Evolutionary conservation across 768 basidiomycete genomes (phyloP).

Genomic region (Pleurotus cornucopiae): DNA sequence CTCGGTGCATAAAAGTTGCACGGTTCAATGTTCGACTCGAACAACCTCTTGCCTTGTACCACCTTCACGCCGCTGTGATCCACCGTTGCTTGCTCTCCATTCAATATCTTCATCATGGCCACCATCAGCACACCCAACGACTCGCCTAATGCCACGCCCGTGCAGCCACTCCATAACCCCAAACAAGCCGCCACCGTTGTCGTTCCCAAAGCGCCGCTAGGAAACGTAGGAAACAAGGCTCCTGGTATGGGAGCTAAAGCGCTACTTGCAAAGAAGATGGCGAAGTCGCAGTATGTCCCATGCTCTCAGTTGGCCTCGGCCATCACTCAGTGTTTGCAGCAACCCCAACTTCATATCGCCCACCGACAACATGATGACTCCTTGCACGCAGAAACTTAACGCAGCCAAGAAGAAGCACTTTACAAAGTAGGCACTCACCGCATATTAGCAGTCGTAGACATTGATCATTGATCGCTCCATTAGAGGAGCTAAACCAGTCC

Average conservation of each 20-base stretch:
- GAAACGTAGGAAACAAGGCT: constrained; percentile 54
- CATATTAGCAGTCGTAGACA: neutral
- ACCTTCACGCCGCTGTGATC: neutral
- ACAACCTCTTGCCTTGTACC: constrained; percentile 3
- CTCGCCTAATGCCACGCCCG: constrained; percentile 56
- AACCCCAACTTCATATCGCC: constrained; percentile 90
- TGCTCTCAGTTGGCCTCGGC: neutral
- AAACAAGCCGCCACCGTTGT: constrained; percentile 74
- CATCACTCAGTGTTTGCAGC: constrained; percentile 33
- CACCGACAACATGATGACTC: constrained; percentile 93
- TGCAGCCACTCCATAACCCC: constrained; percentile 86
- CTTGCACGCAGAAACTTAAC: constrained; percentile 86
- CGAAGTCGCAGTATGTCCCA: constrained; percentile 72
- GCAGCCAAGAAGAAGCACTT: constrained; percentile 94
- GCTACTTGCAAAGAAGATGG: constrained; percentile 89
- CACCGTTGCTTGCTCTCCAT: neutral
- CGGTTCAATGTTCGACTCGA: neutral
- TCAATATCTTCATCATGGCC: constrained; percentile 36
- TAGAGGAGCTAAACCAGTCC: constrained; percentile 60
- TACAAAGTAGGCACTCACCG: constrained; percentile 56
- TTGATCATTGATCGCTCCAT: constrained; percentile 8
- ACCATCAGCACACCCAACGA: constrained; percentile 59
- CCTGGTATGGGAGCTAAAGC: constrained; percentile 87
- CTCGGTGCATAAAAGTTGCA: neutral
- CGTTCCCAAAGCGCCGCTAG: constrained; percentile 76